Evolutionary conservation across 306 rosid species (phyloP).

Genomic region (Alnus glutinosa): DNA sequence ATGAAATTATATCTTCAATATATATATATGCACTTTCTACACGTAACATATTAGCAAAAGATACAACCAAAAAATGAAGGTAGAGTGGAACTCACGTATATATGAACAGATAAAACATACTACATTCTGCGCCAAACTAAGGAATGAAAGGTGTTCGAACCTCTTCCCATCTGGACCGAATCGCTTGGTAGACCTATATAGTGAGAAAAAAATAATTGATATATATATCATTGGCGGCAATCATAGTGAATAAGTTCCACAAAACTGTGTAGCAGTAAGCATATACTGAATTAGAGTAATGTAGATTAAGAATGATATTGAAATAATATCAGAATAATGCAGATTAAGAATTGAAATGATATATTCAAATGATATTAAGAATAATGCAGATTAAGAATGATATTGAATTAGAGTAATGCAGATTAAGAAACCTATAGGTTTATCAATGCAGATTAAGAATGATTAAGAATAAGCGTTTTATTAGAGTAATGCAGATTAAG

Average conservation of each 20-base stretch:
- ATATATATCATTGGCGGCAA: neutral
- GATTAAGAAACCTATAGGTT: too few relatives aligned
- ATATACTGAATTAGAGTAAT: neutral
- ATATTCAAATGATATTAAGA: too few relatives aligned
- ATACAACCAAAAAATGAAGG: neutral
- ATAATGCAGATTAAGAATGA: too few relatives aligned
- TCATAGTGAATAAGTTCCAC: neutral
- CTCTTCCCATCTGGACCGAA: slow-evolving; percentile 74
- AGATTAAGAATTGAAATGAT: neutral
- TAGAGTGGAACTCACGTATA: slow-evolving; percentile 59
- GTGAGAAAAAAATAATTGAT: neutral
- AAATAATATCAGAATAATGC: too few relatives aligned
- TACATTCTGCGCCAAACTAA: slow-evolving; percentile 87
- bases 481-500: neutral
- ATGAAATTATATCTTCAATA: neutral
- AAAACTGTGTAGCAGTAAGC: neutral
- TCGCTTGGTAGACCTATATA: slow-evolving; percentile 84
- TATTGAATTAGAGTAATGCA: too few relatives aligned
- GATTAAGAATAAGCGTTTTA: too few relatives aligned
- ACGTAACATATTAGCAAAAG: neutral
- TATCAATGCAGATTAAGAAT: too few relatives aligned
- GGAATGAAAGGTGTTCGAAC: slow-evolving; percentile 87
- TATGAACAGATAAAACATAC: slow-evolving; percentile 94
- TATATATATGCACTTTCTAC: neutral
- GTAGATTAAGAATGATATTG: too few relatives aligned